Conservation (phyloP, 345 rosid genomes). For the Ceriops decandra region DNA sequence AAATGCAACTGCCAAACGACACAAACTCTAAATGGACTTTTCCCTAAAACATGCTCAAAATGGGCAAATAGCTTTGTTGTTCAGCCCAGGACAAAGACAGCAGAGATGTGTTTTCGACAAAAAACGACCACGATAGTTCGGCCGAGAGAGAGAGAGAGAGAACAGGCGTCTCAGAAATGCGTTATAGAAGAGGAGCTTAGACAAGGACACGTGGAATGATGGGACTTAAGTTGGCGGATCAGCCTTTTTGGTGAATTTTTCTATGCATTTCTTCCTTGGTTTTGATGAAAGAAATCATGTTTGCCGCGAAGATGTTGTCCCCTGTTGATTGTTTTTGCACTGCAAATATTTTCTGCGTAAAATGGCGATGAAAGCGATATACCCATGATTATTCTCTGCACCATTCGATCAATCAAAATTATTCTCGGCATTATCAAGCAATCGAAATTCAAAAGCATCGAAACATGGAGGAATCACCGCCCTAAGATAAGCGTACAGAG, state of each 20-base stretch:
- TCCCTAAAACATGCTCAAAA: background rate
- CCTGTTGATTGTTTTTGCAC: too few species aligned
- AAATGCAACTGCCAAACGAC: background rate
- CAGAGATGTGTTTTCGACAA: background rate
- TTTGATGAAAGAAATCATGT: background rate
- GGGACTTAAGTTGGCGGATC: slow-evolving; percentile 3
- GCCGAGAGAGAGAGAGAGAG: background rate
- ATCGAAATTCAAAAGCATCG: too few species aligned
- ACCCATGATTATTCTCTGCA: too few species aligned
- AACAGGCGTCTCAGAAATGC: slow-evolving; percentile 10
- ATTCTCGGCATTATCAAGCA: too few species aligned
- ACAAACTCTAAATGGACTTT: background rate
- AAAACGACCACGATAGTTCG: slow-evolving; percentile 2
- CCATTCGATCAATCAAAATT: too few species aligned
- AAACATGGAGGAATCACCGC: too few species aligned
- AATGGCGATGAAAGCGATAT: too few species aligned
- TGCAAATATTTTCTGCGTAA: too few species aligned
- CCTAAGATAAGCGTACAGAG: too few species aligned
- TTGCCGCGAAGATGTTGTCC: too few species aligned
- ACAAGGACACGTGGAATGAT: slow-evolving; percentile 3
- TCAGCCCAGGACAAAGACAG: background rate
- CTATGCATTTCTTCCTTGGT: background rate
- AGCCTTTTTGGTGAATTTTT: background rate
- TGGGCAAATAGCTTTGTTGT: background rate
- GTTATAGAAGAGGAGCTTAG: background rate